A percentile compares a stretch with the other conserved stretches of the same genome.
These are phyloP conservation scores for Echites panduratus DNA, from an alignment of 257 asterid genomes.

Conservation along the genomic window DNA sequence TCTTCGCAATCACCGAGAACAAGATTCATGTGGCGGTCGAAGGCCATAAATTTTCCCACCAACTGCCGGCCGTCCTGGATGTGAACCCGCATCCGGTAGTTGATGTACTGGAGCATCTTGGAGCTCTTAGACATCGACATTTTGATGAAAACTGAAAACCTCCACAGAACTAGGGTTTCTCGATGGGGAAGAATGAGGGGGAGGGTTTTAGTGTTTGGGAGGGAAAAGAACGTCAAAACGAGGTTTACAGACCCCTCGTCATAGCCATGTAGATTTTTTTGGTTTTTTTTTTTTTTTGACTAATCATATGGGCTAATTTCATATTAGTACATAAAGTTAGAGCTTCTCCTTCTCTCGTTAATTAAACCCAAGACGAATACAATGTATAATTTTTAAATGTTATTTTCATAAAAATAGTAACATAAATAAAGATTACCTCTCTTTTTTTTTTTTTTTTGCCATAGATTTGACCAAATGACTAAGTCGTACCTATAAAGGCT, in stretches of 20 bases:
- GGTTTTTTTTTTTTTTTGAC: no score
- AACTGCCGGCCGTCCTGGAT: slow-evolving; percentile 91
- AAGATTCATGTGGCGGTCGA: slow-evolving; percentile 92
- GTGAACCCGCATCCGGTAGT: slow-evolving; percentile 91
- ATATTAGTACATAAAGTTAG: no score
- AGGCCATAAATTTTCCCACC: slow-evolving; percentile 91
- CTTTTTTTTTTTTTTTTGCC: no score
- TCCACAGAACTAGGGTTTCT: slow-evolving; percentile 28
- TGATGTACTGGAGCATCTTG: slow-evolving; percentile 89
- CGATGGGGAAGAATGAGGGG: background rate
- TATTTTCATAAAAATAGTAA: no score
- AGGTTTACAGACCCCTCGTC: background rate
- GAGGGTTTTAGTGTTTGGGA: background rate
- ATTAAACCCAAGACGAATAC: no score
- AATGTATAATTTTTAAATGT: no score
- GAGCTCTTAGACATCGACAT: slow-evolving; percentile 99
- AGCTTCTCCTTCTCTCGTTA: no score
- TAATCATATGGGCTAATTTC: no score
- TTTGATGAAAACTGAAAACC: background rate
- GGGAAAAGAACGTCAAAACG: background rate
- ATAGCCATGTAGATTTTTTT: no score
- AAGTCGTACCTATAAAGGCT: no score
- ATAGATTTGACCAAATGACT: no score
- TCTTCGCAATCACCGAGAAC: slow-evolving; percentile 95
- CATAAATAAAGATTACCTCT: no score